Evolutionary conservation across 768 basidiomycete species (phyloP).

Genomic region (Trametes gibbosa): DNA sequence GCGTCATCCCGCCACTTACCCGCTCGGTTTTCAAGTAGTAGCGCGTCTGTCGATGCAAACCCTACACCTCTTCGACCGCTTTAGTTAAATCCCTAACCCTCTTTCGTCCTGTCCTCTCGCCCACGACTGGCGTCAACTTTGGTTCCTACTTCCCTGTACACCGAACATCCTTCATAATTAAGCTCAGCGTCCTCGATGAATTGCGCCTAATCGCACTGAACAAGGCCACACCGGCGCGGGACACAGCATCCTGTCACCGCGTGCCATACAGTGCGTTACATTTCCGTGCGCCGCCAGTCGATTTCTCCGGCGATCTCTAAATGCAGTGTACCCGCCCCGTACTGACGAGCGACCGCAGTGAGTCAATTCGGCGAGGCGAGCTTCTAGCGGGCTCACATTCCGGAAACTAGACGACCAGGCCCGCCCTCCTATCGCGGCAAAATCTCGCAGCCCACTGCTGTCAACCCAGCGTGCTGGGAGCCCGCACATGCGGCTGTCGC

Average conservation of each 20-base stretch:
- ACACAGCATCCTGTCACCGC: conserved; percentile 12
- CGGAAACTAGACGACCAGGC: neutral
- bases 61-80: neutral
- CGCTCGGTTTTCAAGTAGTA: neutral
- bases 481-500: neutral
- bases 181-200: conserved; percentile 9
- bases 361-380: conserved; percentile 2
- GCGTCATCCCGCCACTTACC: conserved; percentile 6
- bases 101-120: neutral
- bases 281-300: neutral
- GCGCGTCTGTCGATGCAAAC: neutral
- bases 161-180: conserved; percentile 1
- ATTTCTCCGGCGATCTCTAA: conserved; percentile 7
- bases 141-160: neutral
- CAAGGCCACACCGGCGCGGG: neutral
- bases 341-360: neutral
- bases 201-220: conserved; percentile 15
- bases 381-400: conserved; percentile 1
- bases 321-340: neutral
- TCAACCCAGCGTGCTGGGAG: neutral
- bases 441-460: conserved; percentile 6
- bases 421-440: conserved; percentile 7
- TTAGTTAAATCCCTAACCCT: neutral
- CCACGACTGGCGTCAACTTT: neutral
- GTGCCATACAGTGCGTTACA: neutral